phyloP scores from a whole-genome alignment of 2,329 filamentous ascomycete genomes.

The Chaetomiaceae sp. region DNA sequence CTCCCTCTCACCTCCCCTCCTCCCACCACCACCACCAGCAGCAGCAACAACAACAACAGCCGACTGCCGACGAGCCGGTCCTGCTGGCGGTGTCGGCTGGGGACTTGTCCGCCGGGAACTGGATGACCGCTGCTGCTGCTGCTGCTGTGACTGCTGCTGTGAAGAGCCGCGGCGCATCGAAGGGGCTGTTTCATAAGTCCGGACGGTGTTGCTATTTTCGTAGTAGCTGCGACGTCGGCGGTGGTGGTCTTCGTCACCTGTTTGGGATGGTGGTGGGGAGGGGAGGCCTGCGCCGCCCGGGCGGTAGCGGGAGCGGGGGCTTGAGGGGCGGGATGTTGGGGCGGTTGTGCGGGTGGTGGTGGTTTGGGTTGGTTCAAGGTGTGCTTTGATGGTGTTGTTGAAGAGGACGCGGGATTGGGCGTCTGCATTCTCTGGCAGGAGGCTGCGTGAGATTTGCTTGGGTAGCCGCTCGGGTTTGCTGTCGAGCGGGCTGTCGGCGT shows the following conservation, averaged over 20 bases:
- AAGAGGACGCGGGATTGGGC: conserved; percentile 54
- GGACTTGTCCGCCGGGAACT: too few relatives aligned
- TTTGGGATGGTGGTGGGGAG: conserved; percentile 1
- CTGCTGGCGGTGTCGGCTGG: too few relatives aligned
- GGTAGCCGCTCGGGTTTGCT: conserved; percentile 69
- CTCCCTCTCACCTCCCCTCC: neutral
- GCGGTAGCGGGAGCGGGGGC: conserved; percentile 11
- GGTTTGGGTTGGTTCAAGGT: neutral
- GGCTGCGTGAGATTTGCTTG: conserved; percentile 67
- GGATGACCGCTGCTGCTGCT: too few relatives aligned
- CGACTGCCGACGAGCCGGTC: too few relatives aligned
- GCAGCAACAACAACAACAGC: too few relatives aligned
- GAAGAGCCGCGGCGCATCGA: too few relatives aligned
- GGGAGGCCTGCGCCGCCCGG: neutral
- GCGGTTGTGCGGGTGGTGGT: neutral
- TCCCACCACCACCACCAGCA: too few relatives aligned
- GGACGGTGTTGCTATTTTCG: neutral
- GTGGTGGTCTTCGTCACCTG: neutral
- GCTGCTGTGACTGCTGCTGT: neutral
- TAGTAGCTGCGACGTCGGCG: neutral
- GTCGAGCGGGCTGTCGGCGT: conserved; percentile 46
- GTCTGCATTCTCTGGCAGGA: conserved; percentile 61
- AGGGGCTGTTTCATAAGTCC: conserved; percentile 1
- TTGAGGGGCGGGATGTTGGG: neutral
- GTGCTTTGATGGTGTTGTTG: conserved; percentile 49